Base-by-base conservation (phyloP, 805 yeast genomes). In the Grigorovia humatica region DNA sequence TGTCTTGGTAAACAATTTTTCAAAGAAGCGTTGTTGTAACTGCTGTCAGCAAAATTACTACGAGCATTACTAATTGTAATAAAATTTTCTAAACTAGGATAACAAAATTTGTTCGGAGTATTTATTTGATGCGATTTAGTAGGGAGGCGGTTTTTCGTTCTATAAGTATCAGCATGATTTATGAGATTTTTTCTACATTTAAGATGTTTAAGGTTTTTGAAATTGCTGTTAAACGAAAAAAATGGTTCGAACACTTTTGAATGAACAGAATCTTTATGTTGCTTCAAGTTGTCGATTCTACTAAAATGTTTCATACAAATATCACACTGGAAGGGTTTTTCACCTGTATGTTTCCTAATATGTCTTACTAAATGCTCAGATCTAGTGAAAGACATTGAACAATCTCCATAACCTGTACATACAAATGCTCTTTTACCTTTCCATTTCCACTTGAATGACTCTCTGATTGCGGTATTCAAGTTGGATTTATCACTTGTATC, bases 281-380 rank as follows among this genome's bases (percentile, higher is more conserved):
- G 97, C 53, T 96, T 76, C 55, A 90, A 74, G 65, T 90, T 90
- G 68, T 90, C 97, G 53, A 90, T 70, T 47, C 97, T 75, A 17
- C 89, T 82, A 64, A 89, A 89, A 63, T 80, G 77, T 62, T 89
- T 81, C 35, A 81, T 73, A 65, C 95, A 87, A 66, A 83, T 84
- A 46, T 83, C 84, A 67, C 97, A 89, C 50, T 85, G 81, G 66
- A 88, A 89, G 2, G 97, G 97, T 52, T 96, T 74, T 66, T 89
- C 97, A 43, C 96, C 97, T 0, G 96, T 90, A 66, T 89, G 97
- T 61, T 89, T 90, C 52, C 96, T 73, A 51, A 89, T 84, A 70
- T 89, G 97, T 54, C 97, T 75, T 1, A 96, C 96, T 58, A 89
- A 74, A 68, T 90, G 97, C 66, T 90, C 97, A 9, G 93, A 83